Percentiles rank a stretch among this genome's conserved stretches.
Conservation (phyloP, 768 basidiomycete genomes). For the Leccinum broughii region DNA sequence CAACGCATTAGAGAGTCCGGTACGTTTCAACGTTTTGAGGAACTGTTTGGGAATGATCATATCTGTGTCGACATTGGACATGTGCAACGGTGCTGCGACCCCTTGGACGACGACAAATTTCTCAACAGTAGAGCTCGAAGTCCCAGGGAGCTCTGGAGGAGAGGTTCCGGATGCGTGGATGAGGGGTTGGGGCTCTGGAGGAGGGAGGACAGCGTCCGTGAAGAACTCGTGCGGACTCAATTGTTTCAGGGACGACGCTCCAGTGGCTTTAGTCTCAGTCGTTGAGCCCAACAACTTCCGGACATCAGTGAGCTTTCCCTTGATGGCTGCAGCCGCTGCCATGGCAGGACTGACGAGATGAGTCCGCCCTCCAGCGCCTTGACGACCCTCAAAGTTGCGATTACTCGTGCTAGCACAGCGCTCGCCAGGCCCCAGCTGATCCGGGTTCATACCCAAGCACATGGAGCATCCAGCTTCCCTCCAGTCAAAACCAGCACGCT, state of each 20-base stretch:
- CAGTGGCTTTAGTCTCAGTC: slow-evolving; percentile 41
- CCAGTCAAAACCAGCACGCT: slow-evolving; percentile 93
- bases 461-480: slow-evolving; percentile 94
- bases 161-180: slow-evolving; percentile 35
- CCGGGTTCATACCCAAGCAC: slow-evolving; percentile 96
- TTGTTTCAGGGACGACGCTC: slow-evolving; percentile 63
- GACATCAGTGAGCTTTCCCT: slow-evolving; percentile 82
- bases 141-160: slow-evolving; percentile 37
- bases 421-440: slow-evolving; percentile 78
- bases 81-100: slow-evolving; percentile 75
- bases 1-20: slow-evolving; percentile 79
- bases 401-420: slow-evolving; percentile 93
- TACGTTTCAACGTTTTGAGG: slow-evolving; percentile 88
- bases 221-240: slow-evolving; percentile 75
- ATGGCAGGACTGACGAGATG: slow-evolving; percentile 90
- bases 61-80: slow-evolving; percentile 88
- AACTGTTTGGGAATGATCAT: slow-evolving; percentile 96
- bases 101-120: slow-evolving; percentile 75
- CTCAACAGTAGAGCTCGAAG: slow-evolving; percentile 48
- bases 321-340: slow-evolving; percentile 89
- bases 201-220: slow-evolving; percentile 60
- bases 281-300: slow-evolving; percentile 64
- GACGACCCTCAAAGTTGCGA: slow-evolving; percentile 90
- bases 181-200: slow-evolving; percentile 48
- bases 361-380: slow-evolving; percentile 85